phyloP scores from a whole-genome alignment of 75 land plant genomes.

The Pinus albicaulis region DNA sequence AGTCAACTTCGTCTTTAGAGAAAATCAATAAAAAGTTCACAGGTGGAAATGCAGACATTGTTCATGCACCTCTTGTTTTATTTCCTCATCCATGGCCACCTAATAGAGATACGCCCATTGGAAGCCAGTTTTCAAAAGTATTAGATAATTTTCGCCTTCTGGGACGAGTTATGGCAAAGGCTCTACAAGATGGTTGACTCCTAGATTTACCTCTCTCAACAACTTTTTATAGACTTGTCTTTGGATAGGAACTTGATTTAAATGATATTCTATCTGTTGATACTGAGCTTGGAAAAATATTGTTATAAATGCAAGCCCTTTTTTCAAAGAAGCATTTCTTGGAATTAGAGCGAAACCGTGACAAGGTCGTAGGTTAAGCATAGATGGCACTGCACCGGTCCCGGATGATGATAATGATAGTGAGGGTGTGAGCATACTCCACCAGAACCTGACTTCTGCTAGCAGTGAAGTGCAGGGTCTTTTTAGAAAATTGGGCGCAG shows the following conservation, averaged over 20 bases:
- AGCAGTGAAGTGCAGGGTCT: too few species aligned
- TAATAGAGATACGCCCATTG: neutral
- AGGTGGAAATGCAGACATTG: constrained; percentile 10
- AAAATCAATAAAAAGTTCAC: neutral
- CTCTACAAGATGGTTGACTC: constrained; percentile 83
- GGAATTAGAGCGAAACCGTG: too few species aligned
- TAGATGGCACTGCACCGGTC: too few species aligned
- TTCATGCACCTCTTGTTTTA: constrained; percentile 49
- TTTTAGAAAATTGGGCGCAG: too few species aligned
- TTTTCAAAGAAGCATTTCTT: constrained; percentile 30
- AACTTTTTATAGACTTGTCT: constrained; percentile 39
- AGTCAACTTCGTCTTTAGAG: neutral
- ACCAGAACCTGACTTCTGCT: too few species aligned
- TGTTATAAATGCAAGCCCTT: constrained; percentile 68
- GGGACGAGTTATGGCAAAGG: constrained; percentile 75
- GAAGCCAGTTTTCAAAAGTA: constrained; percentile 24
- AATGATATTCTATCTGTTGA: constrained; percentile 74
- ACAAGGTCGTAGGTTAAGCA: too few species aligned
- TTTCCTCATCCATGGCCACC: constrained; percentile 78
- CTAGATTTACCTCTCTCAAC: constrained; percentile 74
- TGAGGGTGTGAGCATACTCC: too few species aligned
- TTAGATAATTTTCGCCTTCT: constrained; percentile 58
- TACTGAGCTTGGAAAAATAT: constrained; percentile 54
- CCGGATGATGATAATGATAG: too few species aligned
- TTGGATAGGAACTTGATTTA: too few species aligned